Percentiles rank a stretch among this genome's conserved stretches.
Conservation (phyloP, 805 yeast species). For the Grigorovia yakushimaensis region DNA sequence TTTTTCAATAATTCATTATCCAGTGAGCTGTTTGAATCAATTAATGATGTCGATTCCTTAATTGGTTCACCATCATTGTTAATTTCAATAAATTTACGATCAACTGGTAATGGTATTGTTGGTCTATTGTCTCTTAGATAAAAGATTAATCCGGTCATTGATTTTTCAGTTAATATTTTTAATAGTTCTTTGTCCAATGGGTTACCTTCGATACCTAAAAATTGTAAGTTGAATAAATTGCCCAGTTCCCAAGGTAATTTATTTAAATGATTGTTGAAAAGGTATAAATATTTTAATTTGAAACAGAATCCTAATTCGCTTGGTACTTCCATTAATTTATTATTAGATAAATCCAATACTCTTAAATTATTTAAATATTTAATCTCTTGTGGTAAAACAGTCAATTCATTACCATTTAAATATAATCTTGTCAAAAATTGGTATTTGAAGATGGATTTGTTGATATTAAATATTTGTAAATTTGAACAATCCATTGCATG, state of each 20-base stretch:
- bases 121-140: conserved; percentile 79
- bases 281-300: conserved; percentile 68
- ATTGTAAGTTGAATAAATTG: conserved; percentile 68
- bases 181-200: conserved; percentile 60
- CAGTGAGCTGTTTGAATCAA: conserved; percentile 5
- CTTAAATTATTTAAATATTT: conserved; percentile 61
- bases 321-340: conserved; percentile 64
- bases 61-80: conserved; percentile 65
- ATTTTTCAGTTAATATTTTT: conserved; percentile 63
- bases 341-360: conserved; percentile 77
- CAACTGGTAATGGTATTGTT: conserved; percentile 50
- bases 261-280: conserved; percentile 76
- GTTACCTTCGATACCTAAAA: conserved; percentile 91
- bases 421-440: conserved; percentile 78
- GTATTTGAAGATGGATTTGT: conserved; percentile 71
- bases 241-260: conserved; percentile 81
- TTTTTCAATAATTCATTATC: conserved; percentile 22
- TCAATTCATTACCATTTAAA: conserved; percentile 75
- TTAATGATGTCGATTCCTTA: conserved; percentile 18
- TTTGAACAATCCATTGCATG: conserved; percentile 88
- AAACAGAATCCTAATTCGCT: conserved; percentile 74
- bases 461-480: conserved; percentile 63
- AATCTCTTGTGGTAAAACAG: conserved; percentile 56
- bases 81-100: conserved; percentile 75
- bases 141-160: conserved; percentile 73